These are phyloP conservation scores for Sherardia arvensis DNA, from an alignment of 257 asterid genomes.

Conservation along the genomic window DNA sequence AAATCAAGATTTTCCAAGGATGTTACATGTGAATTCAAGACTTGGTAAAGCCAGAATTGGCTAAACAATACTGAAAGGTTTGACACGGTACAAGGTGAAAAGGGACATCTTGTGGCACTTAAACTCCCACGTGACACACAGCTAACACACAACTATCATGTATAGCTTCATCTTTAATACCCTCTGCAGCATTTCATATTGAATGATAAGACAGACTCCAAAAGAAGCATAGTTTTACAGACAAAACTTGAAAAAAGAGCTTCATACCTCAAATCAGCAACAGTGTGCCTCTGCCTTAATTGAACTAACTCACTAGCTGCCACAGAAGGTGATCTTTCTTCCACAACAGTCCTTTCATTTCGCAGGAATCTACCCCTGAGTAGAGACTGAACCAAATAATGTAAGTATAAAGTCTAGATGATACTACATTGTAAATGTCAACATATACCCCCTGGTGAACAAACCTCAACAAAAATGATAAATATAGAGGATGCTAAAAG, in stretches of 20 bases:
- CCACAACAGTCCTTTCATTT: constrained; percentile 69
- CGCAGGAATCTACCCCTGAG: constrained; percentile 91
- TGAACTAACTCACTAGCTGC: constrained; percentile 83
- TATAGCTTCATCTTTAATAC: not conserved
- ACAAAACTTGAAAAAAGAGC: not conserved
- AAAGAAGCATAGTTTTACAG: not conserved
- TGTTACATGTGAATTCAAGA: not conserved
- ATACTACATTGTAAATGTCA: not conserved
- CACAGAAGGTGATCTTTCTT: constrained; percentile 60
- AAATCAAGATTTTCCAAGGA: not conserved
- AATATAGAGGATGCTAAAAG: not conserved
- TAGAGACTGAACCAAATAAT: constrained; percentile 50
- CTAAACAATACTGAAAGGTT: not conserved
- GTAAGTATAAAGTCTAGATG: not conserved
- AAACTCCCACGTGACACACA: not conserved
- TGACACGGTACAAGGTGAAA: not conserved
- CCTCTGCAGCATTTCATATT: not conserved
- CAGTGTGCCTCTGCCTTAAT: constrained; percentile 80
- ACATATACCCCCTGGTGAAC: not conserved
- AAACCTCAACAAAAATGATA: not conserved
- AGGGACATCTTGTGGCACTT: not conserved
- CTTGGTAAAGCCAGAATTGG: not conserved
- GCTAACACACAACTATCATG: not conserved
- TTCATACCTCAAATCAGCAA: constrained; percentile 85
- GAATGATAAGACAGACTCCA: not conserved